Evolutionary conservation across 805 yeast species (phyloP), one percentile per base, ranked within the genome.

Genomic region (Starmerella geochares): DNA sequence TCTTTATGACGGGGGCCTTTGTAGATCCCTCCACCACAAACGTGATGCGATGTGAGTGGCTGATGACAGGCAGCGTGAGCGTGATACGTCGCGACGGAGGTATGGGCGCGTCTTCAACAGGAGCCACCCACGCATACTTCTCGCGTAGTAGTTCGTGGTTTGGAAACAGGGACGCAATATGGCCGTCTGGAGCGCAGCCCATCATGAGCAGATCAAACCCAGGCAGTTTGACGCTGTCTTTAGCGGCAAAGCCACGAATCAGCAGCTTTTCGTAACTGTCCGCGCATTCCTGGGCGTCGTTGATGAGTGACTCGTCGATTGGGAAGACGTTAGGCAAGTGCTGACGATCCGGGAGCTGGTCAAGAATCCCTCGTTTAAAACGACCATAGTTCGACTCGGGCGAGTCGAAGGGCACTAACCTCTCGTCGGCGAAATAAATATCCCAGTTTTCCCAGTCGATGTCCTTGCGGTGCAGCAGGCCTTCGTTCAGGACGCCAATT

Each of bases 141-240:
- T 90, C 98, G 62, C 96, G 76, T 57, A 90, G 71, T 49, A 84
- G 82, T 58, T 85, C 92, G 62, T 85, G 92, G 63, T 83, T 82
- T 20, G 98, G 98, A 72, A 90, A 90, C 49, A 90, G 75, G n/a
- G 95, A 86, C 47, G 96, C 95, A 62, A 86, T 85, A 66, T 90
- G 98, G 20, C 98, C 98, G 66, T 90, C 98, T 2, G 97, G 97
- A 0, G 98, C 98, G 72, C 97, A 90, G 23, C 98, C 98, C 52
- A 92, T 73, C 57, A 92, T 71, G 54, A 92, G 76, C 48, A 92
- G 70, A 66, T 92, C 97, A 69, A 92, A 90, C 78, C 86, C 80
- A 52, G 98, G 98, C 54, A 90, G 74, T 68, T 88, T 87, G 50
- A 92, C 98, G 16, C 95, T 82, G 67, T 92, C 97, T 65, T 94